A percentile compares a stretch with the other conserved stretches of the same genome.
Evolutionary conservation across 2,329 filamentous ascomycete genomes (phyloP).

Genomic region (Thermothelomyces thermophilus): DNA sequence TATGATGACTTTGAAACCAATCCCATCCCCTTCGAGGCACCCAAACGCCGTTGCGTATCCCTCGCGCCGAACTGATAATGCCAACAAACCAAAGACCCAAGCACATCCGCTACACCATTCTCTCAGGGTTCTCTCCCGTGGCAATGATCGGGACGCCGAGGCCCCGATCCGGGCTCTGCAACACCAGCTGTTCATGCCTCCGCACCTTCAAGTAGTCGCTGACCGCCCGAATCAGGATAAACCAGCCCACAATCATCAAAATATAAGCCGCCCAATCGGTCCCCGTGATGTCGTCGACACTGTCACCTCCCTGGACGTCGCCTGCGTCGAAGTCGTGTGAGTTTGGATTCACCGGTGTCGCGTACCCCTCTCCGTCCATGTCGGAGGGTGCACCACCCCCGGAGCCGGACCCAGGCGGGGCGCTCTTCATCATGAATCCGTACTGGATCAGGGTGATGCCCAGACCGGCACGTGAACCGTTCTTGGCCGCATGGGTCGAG

Average conservation of each 20-base stretch:
- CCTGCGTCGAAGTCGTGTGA: slow-evolving; percentile 79
- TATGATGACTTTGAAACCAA: neutral
- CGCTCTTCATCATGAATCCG: slow-evolving; percentile 86
- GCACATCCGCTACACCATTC: slow-evolving; percentile 65
- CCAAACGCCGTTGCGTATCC: neutral
- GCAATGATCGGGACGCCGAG: slow-evolving; percentile 80
- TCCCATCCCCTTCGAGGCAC: neutral
- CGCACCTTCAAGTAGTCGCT: slow-evolving; percentile 84
- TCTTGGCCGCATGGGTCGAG: slow-evolving; percentile 96
- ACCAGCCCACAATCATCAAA: slow-evolving; percentile 97
- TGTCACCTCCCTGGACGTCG: slow-evolving; percentile 44
- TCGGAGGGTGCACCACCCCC: slow-evolving; percentile 31
- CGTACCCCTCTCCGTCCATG: slow-evolving; percentile 49
- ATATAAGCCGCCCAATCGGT: slow-evolving; percentile 87
- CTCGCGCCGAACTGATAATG: neutral
- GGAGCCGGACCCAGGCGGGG: slow-evolving; percentile 35
- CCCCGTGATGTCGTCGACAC: slow-evolving; percentile 52
- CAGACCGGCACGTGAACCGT: slow-evolving; percentile 87
- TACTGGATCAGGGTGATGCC: slow-evolving; percentile 95
- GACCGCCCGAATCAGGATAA: slow-evolving; percentile 89
- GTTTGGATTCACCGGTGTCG: slow-evolving; percentile 78
- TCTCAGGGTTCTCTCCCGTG: slow-evolving; percentile 72
- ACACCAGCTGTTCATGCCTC: slow-evolving; percentile 84
- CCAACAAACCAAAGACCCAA: neutral
- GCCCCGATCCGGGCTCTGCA: slow-evolving; percentile 87